A percentile compares a stretch with the other conserved stretches of the same genome.
phyloP scores from a whole-genome alignment of 108 stramenopile species.

The Fistulifera pelliculosa region DNA sequence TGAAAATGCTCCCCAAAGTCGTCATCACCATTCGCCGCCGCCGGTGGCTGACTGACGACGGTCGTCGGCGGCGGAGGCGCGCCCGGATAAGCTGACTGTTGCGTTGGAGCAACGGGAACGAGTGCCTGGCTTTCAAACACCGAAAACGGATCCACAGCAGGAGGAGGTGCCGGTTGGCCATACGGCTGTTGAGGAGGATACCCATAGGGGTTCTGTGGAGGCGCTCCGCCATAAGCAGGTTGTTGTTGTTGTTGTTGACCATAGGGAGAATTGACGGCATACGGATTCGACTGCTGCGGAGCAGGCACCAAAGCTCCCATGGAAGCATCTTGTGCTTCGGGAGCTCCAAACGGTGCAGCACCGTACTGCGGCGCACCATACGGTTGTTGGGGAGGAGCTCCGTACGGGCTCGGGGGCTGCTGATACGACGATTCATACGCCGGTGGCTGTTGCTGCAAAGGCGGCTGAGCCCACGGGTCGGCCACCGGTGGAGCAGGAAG shows the following conservation, averaged over 20 bases:
- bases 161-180: constrained; percentile 13
- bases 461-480: constrained; percentile 17
- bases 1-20: constrained; percentile 62
- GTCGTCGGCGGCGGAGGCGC: constrained; percentile 16
- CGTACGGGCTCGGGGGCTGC: neutral
- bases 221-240: constrained; percentile 9
- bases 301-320: constrained; percentile 53
- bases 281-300: constrained; percentile 41
- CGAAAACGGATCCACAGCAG: constrained; percentile 42
- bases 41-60: constrained; percentile 8
- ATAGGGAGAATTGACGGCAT: constrained; percentile 7
- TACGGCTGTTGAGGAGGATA: constrained; percentile 7
- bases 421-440: constrained; percentile 1
- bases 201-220: constrained; percentile 1
- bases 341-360: too few species aligned
- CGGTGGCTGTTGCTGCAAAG: constrained; percentile 9
- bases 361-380: constrained; percentile 2
- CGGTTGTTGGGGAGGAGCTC: constrained; percentile 5
- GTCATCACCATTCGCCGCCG: constrained; percentile 19
- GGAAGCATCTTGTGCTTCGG: constrained; percentile 10
- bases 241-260: constrained; percentile 12
- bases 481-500: constrained; percentile 8
- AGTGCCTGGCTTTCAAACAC: constrained; percentile 31
- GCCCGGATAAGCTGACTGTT: neutral
- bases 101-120: constrained; percentile 5